Evolutionary conservation across 176 grass and related monocot species (phyloP).

Genomic region (Pontederia paniculata): DNA sequence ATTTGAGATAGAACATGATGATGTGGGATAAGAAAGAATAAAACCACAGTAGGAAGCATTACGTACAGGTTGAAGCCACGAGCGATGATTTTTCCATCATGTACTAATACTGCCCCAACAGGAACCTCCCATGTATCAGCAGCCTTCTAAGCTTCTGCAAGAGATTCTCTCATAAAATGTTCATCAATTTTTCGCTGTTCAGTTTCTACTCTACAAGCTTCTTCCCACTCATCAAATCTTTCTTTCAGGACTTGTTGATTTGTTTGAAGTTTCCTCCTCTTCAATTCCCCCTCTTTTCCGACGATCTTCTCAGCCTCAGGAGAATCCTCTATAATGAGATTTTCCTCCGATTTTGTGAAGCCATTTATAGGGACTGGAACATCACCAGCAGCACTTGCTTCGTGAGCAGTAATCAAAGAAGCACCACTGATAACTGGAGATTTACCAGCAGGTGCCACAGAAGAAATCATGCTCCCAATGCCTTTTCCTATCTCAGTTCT

Average conservation of each 20-base stretch:
- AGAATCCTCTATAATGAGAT: conserved; percentile 21
- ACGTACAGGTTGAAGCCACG: conserved; percentile 95
- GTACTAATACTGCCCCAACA: conserved; percentile 83
- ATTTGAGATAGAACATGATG: conserved; percentile 1
- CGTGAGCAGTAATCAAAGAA: not conserved
- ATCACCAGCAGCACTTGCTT: conserved; percentile 12
- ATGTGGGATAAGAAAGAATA: not conserved
- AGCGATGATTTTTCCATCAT: conserved; percentile 83
- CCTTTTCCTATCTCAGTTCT: conserved; percentile 1
- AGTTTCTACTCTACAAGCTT: conserved; percentile 57
- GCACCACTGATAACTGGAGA: conserved; percentile 14
- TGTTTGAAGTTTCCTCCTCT: conserved; percentile 52
- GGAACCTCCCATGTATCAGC: conserved; percentile 96
- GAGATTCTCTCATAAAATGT: conserved; percentile 93
- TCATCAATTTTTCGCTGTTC: conserved; percentile 67
- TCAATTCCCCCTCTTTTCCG: conserved; percentile 36
- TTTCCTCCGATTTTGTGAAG: conserved; percentile 30
- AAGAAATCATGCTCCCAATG: conserved; percentile 24
- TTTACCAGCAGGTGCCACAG: conserved; percentile 16
- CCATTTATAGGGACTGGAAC: conserved; percentile 9
- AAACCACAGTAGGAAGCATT: not conserved
- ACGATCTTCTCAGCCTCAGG: conserved; percentile 29
- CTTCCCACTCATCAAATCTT: conserved; percentile 91
- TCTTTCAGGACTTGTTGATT: conserved; percentile 70
- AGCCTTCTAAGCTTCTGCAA: conserved; percentile 85